These are phyloP conservation scores for Botrytis medusae DNA, from an alignment of 2,329 filamentous ascomycete genomes.

Conservation along the genomic window DNA sequence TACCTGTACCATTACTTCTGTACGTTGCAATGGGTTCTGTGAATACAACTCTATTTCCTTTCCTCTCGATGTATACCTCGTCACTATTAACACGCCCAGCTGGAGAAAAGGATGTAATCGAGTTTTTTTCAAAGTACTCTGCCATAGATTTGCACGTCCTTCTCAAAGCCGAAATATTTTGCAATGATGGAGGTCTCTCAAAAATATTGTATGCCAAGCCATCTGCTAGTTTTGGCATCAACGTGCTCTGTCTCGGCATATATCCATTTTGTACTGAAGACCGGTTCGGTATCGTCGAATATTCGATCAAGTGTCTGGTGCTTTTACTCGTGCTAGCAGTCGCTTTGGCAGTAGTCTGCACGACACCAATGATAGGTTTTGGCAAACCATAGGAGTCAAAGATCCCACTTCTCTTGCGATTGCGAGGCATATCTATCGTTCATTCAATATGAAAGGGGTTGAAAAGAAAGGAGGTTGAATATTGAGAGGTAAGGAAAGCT, in stretches of 20 bases:
- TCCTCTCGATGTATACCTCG: neutral
- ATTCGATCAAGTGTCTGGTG: neutral
- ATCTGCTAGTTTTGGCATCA: conserved; percentile 9
- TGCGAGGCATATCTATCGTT: conserved; percentile 5
- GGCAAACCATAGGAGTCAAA: conserved; percentile 6
- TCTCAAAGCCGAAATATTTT: conserved; percentile 13
- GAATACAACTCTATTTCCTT: neutral
- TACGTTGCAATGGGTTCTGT: neutral
- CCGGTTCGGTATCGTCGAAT: neutral
- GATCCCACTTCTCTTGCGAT: neutral
- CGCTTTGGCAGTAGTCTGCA: neutral
- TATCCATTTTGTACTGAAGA: neutral
- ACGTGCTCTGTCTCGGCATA: neutral
- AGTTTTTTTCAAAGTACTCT: neutral
- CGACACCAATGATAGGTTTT: conserved; percentile 1
- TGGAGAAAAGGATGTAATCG: neutral
- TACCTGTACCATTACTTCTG: neutral
- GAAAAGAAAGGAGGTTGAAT: neutral
- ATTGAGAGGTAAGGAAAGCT: conserved; percentile 16
- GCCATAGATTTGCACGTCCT: conserved; percentile 8
- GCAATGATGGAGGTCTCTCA: neutral
- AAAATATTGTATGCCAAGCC: neutral
- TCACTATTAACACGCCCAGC: neutral
- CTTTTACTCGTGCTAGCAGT: neutral
- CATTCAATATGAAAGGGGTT: neutral